Conservation (phyloP, 352 stramenopile species). For the Phytophthora pistaciae region DNA sequence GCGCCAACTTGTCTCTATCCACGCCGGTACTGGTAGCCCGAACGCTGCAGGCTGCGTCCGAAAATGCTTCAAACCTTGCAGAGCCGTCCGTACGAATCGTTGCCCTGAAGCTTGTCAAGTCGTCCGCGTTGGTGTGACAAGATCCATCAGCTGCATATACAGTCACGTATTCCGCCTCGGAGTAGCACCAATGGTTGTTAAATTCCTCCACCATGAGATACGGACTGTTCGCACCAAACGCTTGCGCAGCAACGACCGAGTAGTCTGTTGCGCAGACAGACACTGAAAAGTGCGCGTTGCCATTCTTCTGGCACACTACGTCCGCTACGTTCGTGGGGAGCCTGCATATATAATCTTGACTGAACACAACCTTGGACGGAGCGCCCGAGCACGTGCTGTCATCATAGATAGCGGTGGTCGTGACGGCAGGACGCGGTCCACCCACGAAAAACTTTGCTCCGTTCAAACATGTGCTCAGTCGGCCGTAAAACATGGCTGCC, state of each 20-base stretch:
- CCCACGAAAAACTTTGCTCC: not conserved
- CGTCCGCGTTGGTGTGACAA: slow-evolving; percentile 8
- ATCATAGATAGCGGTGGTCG: slow-evolving; percentile 1
- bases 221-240: slow-evolving; percentile 10
- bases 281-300: not conserved
- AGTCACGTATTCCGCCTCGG: slow-evolving; percentile 5
- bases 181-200: not conserved
- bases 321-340: not conserved
- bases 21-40: not conserved
- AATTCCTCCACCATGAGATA: slow-evolving; percentile 13
- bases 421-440: slow-evolving; percentile 4
- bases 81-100: slow-evolving; percentile 4
- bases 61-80: slow-evolving; percentile 4
- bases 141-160: slow-evolving; percentile 13
- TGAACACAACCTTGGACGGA: slow-evolving; percentile 3
- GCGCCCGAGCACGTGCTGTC: slow-evolving; percentile 11
- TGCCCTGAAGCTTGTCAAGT: slow-evolving; percentile 4
- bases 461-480: not conserved
- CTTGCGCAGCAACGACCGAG: not conserved
- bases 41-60: slow-evolving; percentile 1
- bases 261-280: not conserved
- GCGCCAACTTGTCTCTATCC: slow-evolving; percentile 1
- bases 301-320: not conserved
- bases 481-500: not conserved
- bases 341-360: slow-evolving; percentile 1